phyloP scores from a whole-genome alignment of 768 basidiomycete species.

The Leccinum fibrillosum region DNA sequence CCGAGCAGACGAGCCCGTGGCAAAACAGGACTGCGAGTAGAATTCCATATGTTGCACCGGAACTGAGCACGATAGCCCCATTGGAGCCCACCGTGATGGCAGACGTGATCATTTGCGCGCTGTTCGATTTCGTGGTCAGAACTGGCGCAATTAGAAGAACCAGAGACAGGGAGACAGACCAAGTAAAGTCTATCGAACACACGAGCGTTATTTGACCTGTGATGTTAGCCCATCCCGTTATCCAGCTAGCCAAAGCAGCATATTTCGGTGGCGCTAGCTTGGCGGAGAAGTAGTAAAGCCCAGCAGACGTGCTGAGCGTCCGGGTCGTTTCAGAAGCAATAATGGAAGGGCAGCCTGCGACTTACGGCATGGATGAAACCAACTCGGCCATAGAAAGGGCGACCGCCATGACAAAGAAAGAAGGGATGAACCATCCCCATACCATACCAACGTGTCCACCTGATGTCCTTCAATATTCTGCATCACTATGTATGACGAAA shows the following conservation, averaged over 20 bases:
- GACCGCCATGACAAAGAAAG: constrained; percentile 62
- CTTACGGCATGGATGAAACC: constrained; percentile 74
- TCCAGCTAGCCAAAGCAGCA: constrained; percentile 57
- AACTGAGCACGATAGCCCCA: constrained; percentile 47
- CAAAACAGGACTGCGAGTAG: constrained; percentile 58
- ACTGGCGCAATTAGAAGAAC: not conserved
- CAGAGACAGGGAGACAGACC: constrained; percentile 28
- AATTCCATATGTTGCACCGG: constrained; percentile 67
- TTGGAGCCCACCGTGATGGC: constrained; percentile 61
- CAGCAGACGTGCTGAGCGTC: constrained; percentile 62
- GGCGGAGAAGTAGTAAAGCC: constrained; percentile 76
- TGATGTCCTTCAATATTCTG: constrained; percentile 14
- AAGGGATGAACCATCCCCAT: constrained; percentile 74
- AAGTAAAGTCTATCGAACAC: constrained; percentile 74
- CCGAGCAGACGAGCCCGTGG: constrained; percentile 71
- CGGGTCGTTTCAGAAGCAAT: not conserved
- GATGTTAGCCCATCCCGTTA: constrained; percentile 67
- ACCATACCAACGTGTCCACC: constrained; percentile 78
- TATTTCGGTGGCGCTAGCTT: constrained; percentile 64
- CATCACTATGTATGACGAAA: not conserved
- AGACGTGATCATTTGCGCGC: constrained; percentile 76
- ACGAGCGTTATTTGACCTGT: constrained; percentile 70
- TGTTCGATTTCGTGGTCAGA: constrained; percentile 12
- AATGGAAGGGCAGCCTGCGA: constrained; percentile 3
- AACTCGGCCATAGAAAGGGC: constrained; percentile 74